Conservation (phyloP, 345 rosid species). For the Limnanthes douglasii region DNA sequence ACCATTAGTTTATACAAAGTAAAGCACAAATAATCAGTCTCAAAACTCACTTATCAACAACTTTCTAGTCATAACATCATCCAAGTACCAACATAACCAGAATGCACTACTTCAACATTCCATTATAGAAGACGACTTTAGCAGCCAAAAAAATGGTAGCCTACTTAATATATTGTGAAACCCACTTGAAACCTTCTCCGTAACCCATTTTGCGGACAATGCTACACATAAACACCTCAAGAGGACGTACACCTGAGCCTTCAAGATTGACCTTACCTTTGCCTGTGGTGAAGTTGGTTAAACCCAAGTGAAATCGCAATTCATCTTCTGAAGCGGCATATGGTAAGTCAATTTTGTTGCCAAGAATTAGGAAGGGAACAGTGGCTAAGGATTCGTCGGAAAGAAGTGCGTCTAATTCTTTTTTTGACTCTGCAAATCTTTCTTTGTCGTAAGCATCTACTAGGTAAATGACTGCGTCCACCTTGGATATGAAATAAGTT, state of each 20-base stretch:
- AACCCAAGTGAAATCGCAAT: constrained; percentile 48
- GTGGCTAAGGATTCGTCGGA: constrained; percentile 41
- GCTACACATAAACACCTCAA: constrained; percentile 70
- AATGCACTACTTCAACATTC: too few species aligned
- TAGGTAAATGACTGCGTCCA: constrained; percentile 64
- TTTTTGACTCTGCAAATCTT: constrained; percentile 45
- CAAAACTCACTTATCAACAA: too few species aligned
- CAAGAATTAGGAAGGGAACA: constrained; percentile 51
- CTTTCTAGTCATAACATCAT: too few species aligned
- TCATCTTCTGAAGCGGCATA: constrained; percentile 66
- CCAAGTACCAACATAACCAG: too few species aligned
- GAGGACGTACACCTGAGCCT: constrained; percentile 41
- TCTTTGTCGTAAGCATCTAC: constrained; percentile 64
- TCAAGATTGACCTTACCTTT: constrained; percentile 42
- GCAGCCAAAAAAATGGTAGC: too few species aligned
- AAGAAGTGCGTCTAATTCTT: constrained; percentile 51
- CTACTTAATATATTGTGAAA: constrained; percentile 60
- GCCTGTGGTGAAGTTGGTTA: constrained; percentile 60
- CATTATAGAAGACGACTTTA: too few species aligned
- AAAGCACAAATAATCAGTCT: too few species aligned
- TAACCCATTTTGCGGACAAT: constrained; percentile 71
- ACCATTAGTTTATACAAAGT: too few species aligned
- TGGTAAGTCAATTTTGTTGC: constrained; percentile 63
- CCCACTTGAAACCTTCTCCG: constrained; percentile 68
- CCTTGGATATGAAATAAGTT: constrained; percentile 14